Evolutionary conservation across 1,284 basidiomycete species (phyloP), one percentile per base, ranked within the genome.

Genomic region (Rhodotorula sp.): DNA sequence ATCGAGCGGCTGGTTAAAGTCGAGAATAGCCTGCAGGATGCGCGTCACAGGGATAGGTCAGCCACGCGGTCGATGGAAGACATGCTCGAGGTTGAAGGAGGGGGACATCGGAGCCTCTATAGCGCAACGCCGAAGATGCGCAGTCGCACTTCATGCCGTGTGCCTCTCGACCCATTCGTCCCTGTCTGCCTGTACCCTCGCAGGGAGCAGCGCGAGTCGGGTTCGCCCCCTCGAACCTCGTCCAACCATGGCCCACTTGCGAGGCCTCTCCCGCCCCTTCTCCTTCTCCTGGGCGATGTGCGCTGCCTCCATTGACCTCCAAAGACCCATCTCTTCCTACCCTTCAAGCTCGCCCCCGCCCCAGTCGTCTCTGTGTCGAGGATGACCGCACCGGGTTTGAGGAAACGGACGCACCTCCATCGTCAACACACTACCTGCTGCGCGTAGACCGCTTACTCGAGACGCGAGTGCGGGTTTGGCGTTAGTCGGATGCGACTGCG

Each of bases 1-100:
- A 85, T 95, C 92, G 80, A 94, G 89, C 64, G 93, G 91, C 79
- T 86, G 85, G 77, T 88, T 88, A 45, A 93, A 92, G 85, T 95
- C 91, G 80, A 94, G 88, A 79, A 95, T 85, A 80, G 84, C 87
- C 92, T 94, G 75, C n/a, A 16, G 21, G 34, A 6, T 16, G 5
- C 38, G 38, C 38, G 16, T 7, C 8, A 6, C 34, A 12, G 19
- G 5, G 28, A n/a, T 19, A 0, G 38, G 54, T 47, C 26, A 47
- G 62, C 26, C 7, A 6, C 58, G 43, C n/a, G 43, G 58, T 60
- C 23, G 31, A 57, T 16, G 56, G 6, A 57, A n/a, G 21, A 50
- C 21, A 2, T 19, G 49, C 49, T n/a, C 12, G 49, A n/a, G 21
- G 49, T 19, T 50, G 49, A 19, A 50, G 49, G 38, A 43, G 38